Base-by-base conservation (phyloP, 2,329 filamentous ascomycete genomes). In the Ophidiomyces ophidiicola region DNA sequence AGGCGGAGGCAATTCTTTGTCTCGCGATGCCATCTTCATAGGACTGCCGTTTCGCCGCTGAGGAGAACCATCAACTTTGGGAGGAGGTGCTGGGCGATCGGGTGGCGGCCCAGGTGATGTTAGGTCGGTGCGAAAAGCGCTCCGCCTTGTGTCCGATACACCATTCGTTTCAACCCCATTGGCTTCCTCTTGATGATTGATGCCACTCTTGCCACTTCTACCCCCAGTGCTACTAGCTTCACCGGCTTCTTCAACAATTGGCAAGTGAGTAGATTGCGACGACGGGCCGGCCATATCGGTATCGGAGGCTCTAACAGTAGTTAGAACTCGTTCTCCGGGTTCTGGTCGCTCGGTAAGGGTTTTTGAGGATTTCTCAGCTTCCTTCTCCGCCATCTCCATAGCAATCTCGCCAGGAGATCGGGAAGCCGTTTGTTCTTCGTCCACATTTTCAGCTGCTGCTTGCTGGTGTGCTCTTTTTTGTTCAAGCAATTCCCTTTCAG, bases 161-260 rank as follows among this genome's bases (percentile, higher is more conserved):
- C 19, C 35, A 17, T 36, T 33, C 11, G 17, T n/a, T 26, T 28
- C 36, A 28, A 23, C 28, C 8, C 41, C 39, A 7, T 39, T 20
- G 6, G 25, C n/a, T 18, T 40, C 40, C 7, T 36, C 39, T 19
- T 32, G 38, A 17, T 3, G 32, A 8, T 21, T 32, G 8, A 32
- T 32, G 12, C 41, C 39, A 12, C 44, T 44, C 15, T 38, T 26
- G 4, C 36, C 44, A 21, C 46, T 44, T 33, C 40, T 42, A 18
- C 37, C 44, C 10, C 46, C 44, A 15, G 44, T 46, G 44, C 80
- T 83, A 5, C 70, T 74, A 6, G 70, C 78, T 58, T 94, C 88
- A 4, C 77, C 82, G n/a, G 77, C 80, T 61, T 96, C 88, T 49
- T 94, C 83, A 5, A 96, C 86, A 6, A 94, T 79, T 0, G 88